Conservation (phyloP, 352 stramenopile species). For the Stramenopiles sp. region DNA sequence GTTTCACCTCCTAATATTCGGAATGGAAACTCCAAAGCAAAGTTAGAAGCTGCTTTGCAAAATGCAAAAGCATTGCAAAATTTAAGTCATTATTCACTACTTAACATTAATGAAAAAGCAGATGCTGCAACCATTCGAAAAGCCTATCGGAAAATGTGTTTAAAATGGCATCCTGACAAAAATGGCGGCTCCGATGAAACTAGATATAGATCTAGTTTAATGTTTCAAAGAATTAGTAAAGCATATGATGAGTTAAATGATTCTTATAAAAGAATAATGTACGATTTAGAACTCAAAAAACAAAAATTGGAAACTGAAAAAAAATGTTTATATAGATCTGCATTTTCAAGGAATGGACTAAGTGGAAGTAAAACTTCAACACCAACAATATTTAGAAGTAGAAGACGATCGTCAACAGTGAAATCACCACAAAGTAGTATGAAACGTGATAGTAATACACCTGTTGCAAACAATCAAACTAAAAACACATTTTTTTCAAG, state of each 20-base stretch:
- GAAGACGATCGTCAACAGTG: conserved; percentile 3
- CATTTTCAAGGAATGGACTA: not conserved
- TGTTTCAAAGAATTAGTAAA: conserved; percentile 18
- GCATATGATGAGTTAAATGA: conserved; percentile 17
- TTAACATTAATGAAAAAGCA: conserved; percentile 13
- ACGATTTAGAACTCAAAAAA: conserved; percentile 17
- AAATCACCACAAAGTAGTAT: too few species aligned
- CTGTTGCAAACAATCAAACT: too few species aligned
- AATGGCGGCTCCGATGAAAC: conserved; percentile 14
- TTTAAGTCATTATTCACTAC: conserved; percentile 15
- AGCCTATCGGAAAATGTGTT: conserved; percentile 15
- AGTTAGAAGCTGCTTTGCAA: not conserved
- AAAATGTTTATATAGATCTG: conserved; percentile 5
- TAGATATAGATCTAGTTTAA: conserved; percentile 14
- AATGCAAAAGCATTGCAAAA: conserved; percentile 6
- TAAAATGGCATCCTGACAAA: conserved; percentile 18
- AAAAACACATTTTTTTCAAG: too few species aligned
- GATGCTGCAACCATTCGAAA: conserved; percentile 15
- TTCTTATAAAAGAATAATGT: conserved; percentile 17
- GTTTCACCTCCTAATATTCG: too few species aligned
- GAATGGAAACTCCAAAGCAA: too few species aligned
- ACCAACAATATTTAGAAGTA: conserved; percentile 1
- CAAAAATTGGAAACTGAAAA: conserved; percentile 1
- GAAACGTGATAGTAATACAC: too few species aligned
- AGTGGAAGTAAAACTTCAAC: not conserved